Evolutionary conservation across 2,329 filamentous ascomycete genomes (phyloP).

Genomic region (Nemania abortiva): DNA sequence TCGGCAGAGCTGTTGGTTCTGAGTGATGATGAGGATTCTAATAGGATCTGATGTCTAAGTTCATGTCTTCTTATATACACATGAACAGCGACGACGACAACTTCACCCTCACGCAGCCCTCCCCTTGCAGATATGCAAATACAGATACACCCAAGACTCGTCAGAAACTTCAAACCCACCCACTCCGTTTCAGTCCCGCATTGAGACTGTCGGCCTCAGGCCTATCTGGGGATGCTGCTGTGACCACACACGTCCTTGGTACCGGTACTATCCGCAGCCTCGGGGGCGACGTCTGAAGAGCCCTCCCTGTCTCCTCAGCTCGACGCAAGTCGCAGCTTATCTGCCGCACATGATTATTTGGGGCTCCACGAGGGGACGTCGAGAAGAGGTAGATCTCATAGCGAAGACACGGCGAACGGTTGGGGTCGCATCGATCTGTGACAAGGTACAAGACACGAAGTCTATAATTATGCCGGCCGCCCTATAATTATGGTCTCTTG

Average conservation of each 20-base stretch:
- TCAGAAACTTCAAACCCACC: conserved; percentile 1
- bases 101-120: background rate
- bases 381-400: background rate
- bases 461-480: background rate
- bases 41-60: background rate
- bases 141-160: background rate
- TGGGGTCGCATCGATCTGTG: conserved; percentile 17
- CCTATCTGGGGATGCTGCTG: background rate
- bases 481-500: conserved; percentile 8
- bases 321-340: conserved; percentile 1
- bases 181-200: background rate
- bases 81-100: background rate
- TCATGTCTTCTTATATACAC: conserved; percentile 8
- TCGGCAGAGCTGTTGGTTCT: background rate
- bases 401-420: background rate
- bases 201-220: background rate
- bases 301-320: conserved; percentile 15
- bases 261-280: conserved; percentile 20
- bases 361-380: background rate
- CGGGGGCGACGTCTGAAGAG: conserved; percentile 13
- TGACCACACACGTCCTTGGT: background rate
- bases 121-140: conserved; percentile 9
- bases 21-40: background rate
- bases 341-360: background rate
- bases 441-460: conserved; percentile 14